A percentile compares a stretch with the other conserved stretches of the same genome.
These are phyloP conservation scores for Umbelopsis ramanniana DNA, from an alignment of 192 early-diverging fungal species.

Conservation along the genomic window DNA sequence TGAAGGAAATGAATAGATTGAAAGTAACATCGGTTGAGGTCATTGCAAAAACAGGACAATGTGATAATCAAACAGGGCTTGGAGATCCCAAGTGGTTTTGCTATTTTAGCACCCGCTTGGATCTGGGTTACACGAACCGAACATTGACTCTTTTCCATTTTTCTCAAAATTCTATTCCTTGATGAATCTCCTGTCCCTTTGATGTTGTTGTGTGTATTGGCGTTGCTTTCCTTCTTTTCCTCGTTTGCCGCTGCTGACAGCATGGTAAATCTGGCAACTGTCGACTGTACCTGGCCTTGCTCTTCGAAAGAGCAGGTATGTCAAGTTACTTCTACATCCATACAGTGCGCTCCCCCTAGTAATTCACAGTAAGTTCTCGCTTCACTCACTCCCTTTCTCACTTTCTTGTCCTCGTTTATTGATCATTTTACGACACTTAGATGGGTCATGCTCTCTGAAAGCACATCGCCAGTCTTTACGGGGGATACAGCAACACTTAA, in stretches of 20 bases:
- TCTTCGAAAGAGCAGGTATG: neutral
- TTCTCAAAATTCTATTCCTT: constrained; percentile 23
- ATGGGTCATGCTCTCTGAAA: neutral
- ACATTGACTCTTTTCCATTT: constrained; percentile 25
- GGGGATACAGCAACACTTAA: constrained; percentile 6
- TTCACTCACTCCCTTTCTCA: neutral
- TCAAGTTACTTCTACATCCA: neutral
- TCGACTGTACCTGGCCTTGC: constrained; percentile 13
- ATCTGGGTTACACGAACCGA: constrained; percentile 20
- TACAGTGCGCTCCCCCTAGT: constrained; percentile 4
- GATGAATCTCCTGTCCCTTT: constrained; percentile 23
- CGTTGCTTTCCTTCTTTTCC: neutral
- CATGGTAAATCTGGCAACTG: neutral
- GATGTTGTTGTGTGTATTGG: neutral
- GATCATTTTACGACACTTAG: neutral
- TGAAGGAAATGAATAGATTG: no score
- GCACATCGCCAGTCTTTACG: constrained; percentile 9
- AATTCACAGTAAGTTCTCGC: neutral
- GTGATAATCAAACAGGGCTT: no score
- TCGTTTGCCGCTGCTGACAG: neutral
- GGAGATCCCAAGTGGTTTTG: no score
- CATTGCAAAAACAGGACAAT: no score
- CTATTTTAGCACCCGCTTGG: constrained; percentile 6
- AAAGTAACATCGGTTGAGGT: no score
- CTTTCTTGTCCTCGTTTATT: neutral